Evolutionary conservation across 164 flowering plant species (phyloP).

Genomic region (Aristolochia californica): DNA sequence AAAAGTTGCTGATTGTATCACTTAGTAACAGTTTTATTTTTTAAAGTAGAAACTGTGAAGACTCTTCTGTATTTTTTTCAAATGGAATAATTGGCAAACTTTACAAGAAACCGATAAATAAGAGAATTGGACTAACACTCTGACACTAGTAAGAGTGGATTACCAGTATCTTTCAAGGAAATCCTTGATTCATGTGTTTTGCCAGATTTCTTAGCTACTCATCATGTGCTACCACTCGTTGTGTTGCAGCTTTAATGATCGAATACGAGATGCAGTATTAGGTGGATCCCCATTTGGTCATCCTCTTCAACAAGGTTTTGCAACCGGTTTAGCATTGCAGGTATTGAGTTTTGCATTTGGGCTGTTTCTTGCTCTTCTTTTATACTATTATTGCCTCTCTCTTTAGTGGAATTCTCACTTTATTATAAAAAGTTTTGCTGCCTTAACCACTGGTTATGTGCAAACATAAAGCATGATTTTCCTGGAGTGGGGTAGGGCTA

Average conservation of each 20-base stretch:
- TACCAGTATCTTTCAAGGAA: neutral
- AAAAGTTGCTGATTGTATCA: too few relatives aligned
- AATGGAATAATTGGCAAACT: too few relatives aligned
- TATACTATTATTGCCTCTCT: neutral
- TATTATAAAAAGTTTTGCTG: too few relatives aligned
- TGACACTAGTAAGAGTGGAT: neutral
- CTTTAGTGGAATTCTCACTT: too few relatives aligned
- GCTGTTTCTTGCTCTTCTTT: neutral
- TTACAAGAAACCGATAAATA: too few relatives aligned
- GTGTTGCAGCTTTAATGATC: slow-evolving; percentile 78
- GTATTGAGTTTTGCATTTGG: slow-evolving; percentile 20
- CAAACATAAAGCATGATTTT: too few relatives aligned
- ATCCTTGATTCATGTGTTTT: neutral
- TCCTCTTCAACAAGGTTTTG: slow-evolving; percentile 91
- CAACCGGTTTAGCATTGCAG: slow-evolving; percentile 72
- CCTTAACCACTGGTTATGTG: too few relatives aligned
- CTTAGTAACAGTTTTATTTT: too few relatives aligned
- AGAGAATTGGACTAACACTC: too few relatives aligned
- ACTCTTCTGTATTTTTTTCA: too few relatives aligned
- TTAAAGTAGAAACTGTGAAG: too few relatives aligned
- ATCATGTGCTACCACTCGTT: neutral
- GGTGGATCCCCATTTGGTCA: slow-evolving; percentile 98
- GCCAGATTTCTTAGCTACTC: neutral
- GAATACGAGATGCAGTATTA: slow-evolving; percentile 88
- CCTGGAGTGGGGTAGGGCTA: too few relatives aligned